Evolutionary conservation across 345 rosid species (phyloP).

Genomic region (Salix udensis): DNA sequence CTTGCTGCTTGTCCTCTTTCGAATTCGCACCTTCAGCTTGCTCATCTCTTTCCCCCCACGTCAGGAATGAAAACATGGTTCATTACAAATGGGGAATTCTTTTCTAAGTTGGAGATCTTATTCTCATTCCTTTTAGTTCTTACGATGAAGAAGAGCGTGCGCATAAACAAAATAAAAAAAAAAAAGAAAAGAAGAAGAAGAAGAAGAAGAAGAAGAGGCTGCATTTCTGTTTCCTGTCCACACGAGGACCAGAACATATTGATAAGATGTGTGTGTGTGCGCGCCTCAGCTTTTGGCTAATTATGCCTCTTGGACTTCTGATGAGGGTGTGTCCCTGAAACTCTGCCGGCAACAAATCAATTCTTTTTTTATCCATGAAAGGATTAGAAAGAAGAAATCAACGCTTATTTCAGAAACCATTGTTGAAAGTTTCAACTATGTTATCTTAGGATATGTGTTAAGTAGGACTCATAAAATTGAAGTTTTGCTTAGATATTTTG

Average conservation of each 20-base stretch:
- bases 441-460: too few species aligned
- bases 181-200: too few species aligned
- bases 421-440: too few species aligned
- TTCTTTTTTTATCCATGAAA: too few species aligned
- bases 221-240: not conserved
- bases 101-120: slow-evolving; percentile 17
- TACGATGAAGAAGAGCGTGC: not conserved
- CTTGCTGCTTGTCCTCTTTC: slow-evolving; percentile 23
- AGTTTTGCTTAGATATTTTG: too few species aligned
- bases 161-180: not conserved
- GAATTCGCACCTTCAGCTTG: slow-evolving; percentile 2
- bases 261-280: not conserved
- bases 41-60: slow-evolving; percentile 17
- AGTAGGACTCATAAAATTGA: too few species aligned
- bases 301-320: not conserved
- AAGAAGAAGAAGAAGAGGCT: too few species aligned
- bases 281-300: not conserved
- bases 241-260: not conserved
- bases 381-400: too few species aligned
- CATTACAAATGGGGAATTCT: slow-evolving; percentile 8
- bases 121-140: not conserved
- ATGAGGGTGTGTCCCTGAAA: not conserved
- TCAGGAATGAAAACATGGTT: slow-evolving; percentile 12
- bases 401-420: too few species aligned
- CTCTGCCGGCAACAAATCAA: not conserved